Base-by-base conservation (phyloP, 2,329 filamentous ascomycete genomes). In the Penicillium glabrum region DNA sequence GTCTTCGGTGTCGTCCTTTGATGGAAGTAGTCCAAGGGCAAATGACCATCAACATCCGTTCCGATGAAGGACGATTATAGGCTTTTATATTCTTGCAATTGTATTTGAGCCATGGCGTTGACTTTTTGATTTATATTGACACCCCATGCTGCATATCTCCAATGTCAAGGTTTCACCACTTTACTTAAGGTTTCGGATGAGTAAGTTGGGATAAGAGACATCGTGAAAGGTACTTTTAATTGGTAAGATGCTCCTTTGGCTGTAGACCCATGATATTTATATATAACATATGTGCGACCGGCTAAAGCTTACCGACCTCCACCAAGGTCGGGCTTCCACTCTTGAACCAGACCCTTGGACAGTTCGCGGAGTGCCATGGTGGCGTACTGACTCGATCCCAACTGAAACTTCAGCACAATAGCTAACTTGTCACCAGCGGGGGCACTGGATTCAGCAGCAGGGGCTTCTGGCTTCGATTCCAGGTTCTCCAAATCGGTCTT, bases 321-420 rank as follows among this genome's bases (percentile, higher is more conserved):
- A 59, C 80, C 78, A 67, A 83, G 89, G 50, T 88, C 86, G 6
- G 87, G 83, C 72, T 86, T 85, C 65, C 82, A 89, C 8, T 81
- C 80, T 67, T 79, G 79, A 5, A 86, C 79, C 13, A 85, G 87
- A 2, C 86, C 85, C 43, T 86, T 89, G 80, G 91, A 92, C 60
- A 96, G 75, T 75, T 96, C 91, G 52, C 91, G 79, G 62, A 96
- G 72, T 13, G 89, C 89, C 80, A 96, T 90, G 0, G 91, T 96
- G 0, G 91, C 91, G 76, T 96, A 96, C 68, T 91, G 89, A 69
- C 89, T 92, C 48, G 87, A 86, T 1, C 86, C 89, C 27, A 96
- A 80, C 70, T 91, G 87, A 75, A 96, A 84, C 70, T 86, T 91
- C 64, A 95, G 46, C 26, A 90, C 75, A 0, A 91, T 81, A 0